Conservation (phyloP, 768 basidiomycete genomes). For the Inosperma sp. region DNA sequence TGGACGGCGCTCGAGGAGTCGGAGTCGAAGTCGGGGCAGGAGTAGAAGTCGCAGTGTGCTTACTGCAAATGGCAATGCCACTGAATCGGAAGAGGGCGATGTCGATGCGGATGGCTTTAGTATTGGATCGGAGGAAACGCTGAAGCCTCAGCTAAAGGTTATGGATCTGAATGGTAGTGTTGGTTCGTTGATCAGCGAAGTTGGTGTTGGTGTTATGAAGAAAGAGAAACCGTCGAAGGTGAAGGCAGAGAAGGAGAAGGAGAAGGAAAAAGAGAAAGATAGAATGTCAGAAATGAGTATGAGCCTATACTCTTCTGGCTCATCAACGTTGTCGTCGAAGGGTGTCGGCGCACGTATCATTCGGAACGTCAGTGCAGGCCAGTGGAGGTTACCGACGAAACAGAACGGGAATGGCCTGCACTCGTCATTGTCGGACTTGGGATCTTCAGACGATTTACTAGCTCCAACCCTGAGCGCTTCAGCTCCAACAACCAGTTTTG, state of each 20-base stretch:
- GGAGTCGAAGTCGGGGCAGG: conserved; percentile 9
- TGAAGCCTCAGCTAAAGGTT: conserved; percentile 48
- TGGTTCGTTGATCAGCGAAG: conserved; percentile 42
- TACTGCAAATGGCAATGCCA: conserved; percentile 7
- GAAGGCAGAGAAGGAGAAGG: conserved; percentile 18
- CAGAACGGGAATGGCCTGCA: not conserved
- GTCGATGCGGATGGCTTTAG: conserved; percentile 19
- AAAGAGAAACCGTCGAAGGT: conserved; percentile 24
- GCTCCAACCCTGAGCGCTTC: conserved; percentile 19
- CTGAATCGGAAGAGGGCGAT: conserved; percentile 14
- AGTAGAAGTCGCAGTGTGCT: too few relatives aligned
- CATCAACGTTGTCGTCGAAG: conserved; percentile 14
- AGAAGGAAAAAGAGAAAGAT: conserved; percentile 12
- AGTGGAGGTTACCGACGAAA: conserved; percentile 12
- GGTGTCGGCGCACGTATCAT: conserved; percentile 48
- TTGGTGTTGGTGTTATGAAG: conserved; percentile 37
- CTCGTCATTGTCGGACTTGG: conserved; percentile 8
- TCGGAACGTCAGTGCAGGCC: conserved; percentile 46
- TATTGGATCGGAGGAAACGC: conserved; percentile 59
- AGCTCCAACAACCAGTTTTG: conserved; percentile 18
- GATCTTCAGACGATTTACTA: conserved; percentile 4
- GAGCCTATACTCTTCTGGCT: conserved; percentile 15
- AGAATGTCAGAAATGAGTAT: conserved; percentile 18
- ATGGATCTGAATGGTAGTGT: conserved; percentile 46
- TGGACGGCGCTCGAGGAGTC: conserved; percentile 4